Evolutionary conservation across 1,284 basidiomycete genomes (phyloP).

Genomic region (Leccinum griseonigrum): DNA sequence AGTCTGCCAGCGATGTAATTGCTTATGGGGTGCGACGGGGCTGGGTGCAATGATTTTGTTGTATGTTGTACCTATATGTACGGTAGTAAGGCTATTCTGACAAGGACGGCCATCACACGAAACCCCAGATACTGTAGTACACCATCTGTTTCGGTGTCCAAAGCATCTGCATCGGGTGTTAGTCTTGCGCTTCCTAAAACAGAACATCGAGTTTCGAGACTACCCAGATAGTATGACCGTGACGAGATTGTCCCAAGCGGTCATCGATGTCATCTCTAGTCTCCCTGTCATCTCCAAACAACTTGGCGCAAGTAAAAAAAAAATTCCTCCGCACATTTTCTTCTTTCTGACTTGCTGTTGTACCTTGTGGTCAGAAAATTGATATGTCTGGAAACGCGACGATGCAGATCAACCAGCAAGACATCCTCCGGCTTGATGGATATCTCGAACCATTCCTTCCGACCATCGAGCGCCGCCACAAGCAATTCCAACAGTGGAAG

Average conservation of each 20-base stretch:
- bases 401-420: constrained; percentile 50
- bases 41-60: constrained; percentile 24
- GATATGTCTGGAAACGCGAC: constrained; percentile 34
- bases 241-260: background rate
- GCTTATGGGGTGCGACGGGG: constrained; percentile 25
- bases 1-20: constrained; percentile 33
- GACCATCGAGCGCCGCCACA: constrained; percentile 71
- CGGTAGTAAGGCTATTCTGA: background rate
- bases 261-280: background rate
- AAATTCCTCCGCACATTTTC: constrained; percentile 10
- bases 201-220: too few species aligned
- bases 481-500: constrained; percentile 72
- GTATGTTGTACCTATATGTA: background rate
- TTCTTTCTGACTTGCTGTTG: constrained; percentile 6
- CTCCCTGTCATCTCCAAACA: background rate
- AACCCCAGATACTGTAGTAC: background rate
- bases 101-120: background rate
- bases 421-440: constrained; percentile 60
- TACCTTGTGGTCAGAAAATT: background rate
- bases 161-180: too few species aligned
- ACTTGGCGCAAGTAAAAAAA: constrained; percentile 3
- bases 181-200: too few species aligned
- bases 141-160: too few species aligned
- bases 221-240: background rate
- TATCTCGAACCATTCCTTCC: constrained; percentile 77